A percentile compares a stretch with the other conserved stretches of the same genome.
phyloP scores from a whole-genome alignment of 108 stramenopile species.

The Seminavis robusta region DNA sequence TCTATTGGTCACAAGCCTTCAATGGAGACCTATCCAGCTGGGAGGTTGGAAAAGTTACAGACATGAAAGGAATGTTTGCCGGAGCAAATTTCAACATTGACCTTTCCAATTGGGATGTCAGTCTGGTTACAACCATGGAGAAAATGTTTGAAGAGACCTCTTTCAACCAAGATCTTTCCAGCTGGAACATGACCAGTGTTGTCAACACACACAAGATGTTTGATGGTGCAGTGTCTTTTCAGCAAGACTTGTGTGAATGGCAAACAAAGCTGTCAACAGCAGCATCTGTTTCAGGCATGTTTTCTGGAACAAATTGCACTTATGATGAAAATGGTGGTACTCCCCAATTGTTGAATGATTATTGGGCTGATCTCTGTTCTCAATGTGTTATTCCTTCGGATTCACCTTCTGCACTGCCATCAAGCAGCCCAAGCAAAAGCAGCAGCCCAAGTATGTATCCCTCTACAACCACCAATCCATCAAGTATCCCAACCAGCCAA shows the following conservation, averaged over 20 bases:
- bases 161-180: slow-evolving; percentile 16
- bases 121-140: slow-evolving; percentile 14
- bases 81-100: slow-evolving; percentile 31
- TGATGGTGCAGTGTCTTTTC: slow-evolving; percentile 23
- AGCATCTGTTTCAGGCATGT: slow-evolving; percentile 30
- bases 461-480: too few species aligned
- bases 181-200: slow-evolving; percentile 16
- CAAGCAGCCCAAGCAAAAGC: too few species aligned
- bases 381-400: too few species aligned
- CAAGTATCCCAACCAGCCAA: too few species aligned
- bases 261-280: slow-evolving; percentile 5
- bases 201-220: slow-evolving; percentile 28
- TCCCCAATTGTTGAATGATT: too few species aligned
- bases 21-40: slow-evolving; percentile 26
- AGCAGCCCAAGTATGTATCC: too few species aligned
- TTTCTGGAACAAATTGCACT: slow-evolving; percentile 20
- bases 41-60: slow-evolving; percentile 18
- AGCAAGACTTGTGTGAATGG: slow-evolving; percentile 23
- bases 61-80: slow-evolving; percentile 27
- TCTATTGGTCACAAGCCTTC: slow-evolving; percentile 15
- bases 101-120: slow-evolving; percentile 21
- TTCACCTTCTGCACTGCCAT: too few species aligned
- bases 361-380: too few species aligned
- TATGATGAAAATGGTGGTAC: too few species aligned
- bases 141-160: slow-evolving; percentile 21